Evolutionary conservation across 73 alveolate genomes (phyloP), one percentile per base, ranked within the genome.

Genomic region (Paramecium tetraurelia): DNA sequence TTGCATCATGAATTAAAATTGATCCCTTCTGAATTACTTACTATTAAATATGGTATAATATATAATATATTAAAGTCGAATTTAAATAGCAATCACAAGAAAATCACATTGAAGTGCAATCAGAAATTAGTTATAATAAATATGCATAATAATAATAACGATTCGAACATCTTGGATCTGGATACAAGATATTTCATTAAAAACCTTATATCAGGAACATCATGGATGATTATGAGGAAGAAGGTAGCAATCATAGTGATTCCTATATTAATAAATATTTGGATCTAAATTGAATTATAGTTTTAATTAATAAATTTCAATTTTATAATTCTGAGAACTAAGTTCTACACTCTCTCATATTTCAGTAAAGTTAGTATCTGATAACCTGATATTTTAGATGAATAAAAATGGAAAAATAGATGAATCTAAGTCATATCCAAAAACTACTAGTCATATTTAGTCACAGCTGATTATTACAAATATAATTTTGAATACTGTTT

Each of bases 181-280:
- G 69, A 53, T 7, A 4, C 33, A 53, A 53, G 21, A 7, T 53
- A n/a, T 53, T 53, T 53, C 31, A 18, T n/a, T 22, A 53, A n/a
- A 53, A 53, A 18, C 8, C 84, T 9, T 68, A 12, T 68, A 33
- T 68, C 12, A 68, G 84, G 14, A 68, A 68, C 27, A 27, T 68
- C 9, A 68, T 68, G 84, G 84, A 68, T 68, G 84, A 27, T 31
- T 72, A 35, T 72, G 86, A 38, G 7, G 10, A 35, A 33, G 33
- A 72, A 5, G 33, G 16, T 16, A 35, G 29, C 14, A 53, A 18
- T 53, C 21, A 53, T 53, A 53, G 59, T 40, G 86, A 72, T 38
- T 72, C 59, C 3, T 72, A 72, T 72, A 38, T 72, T 40, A 72
- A 72, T 72, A 68, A 68, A 68, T 72, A 35, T 43, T 72, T 72